These are phyloP conservation scores for Pascua sp. DNA, from an alignment of 1,284 basidiomycete species.

Conservation along the genomic window DNA sequence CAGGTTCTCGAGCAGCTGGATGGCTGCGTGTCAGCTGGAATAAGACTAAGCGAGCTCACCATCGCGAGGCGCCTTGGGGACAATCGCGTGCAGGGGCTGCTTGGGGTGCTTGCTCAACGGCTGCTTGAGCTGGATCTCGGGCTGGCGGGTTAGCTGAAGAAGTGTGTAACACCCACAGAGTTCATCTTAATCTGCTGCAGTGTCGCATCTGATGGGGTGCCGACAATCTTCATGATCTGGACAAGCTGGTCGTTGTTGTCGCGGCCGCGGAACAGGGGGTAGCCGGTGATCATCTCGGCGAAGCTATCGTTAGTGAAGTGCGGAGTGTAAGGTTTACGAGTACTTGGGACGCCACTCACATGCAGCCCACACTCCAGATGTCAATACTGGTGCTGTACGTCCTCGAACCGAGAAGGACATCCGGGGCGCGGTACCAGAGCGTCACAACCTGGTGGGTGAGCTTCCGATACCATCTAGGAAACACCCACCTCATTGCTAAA, in stretches of 20 bases:
- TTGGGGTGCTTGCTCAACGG: conserved; percentile 76
- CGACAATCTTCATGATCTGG: conserved; percentile 96
- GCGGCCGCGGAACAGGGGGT: conserved; percentile 92
- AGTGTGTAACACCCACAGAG: conserved; percentile 61
- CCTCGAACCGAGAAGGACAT: conserved; percentile 89
- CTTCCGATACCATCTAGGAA: not conserved
- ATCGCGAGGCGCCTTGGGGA: conserved; percentile 87
- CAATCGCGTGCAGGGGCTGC: conserved; percentile 80
- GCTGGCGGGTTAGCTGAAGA: conserved; percentile 54
- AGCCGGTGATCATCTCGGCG: conserved; percentile 76
- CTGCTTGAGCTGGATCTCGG: conserved; percentile 70
- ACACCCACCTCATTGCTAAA: conserved; percentile 88
- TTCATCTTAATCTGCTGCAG: conserved; percentile 87
- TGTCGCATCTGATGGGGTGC: conserved; percentile 87
- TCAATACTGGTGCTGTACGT: conserved; percentile 97
- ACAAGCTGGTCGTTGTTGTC: conserved; percentile 98
- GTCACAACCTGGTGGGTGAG: conserved; percentile 76
- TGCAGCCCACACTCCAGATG: conserved; percentile 91
- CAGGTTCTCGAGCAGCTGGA: conserved; percentile 90
- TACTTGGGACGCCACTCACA: conserved; percentile 31
- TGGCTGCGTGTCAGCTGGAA: conserved; percentile 56
- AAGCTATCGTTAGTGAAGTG: conserved; percentile 27
- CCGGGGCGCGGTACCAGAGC: conserved; percentile 96
- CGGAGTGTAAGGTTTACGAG: not conserved
- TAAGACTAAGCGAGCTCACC: conserved; percentile 53